Evolutionary conservation across 2,329 filamentous ascomycete species (phyloP), one percentile per base, ranked within the genome.

Genomic region (Nothopassalora personata): DNA sequence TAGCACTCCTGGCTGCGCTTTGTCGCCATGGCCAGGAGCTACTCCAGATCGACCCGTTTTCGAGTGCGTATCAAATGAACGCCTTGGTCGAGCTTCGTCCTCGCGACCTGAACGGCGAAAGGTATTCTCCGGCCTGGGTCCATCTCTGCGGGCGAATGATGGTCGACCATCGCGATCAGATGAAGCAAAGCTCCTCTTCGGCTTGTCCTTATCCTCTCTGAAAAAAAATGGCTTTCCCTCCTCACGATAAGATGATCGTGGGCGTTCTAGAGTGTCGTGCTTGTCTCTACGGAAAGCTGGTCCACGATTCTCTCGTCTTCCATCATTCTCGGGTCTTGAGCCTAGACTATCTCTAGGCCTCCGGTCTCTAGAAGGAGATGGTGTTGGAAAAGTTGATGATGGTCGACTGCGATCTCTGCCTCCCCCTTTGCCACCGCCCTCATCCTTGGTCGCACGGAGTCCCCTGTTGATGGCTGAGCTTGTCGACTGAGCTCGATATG

Each of bases 381-480:
- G 5, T 31, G 58, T 30, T 36, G 55, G 30, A 46, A 47, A 28
- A 23, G 48, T 8, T 11, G 45, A 53, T 11, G 45, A 53, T 46
- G 33, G 51, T 23, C 31, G 53, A 48, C 52, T 54, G 30, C 58
- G 43, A 53, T 63, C 58, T 63, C 57, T 59, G 50, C 58, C 62
- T 50, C 60, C 64, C 59, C 54, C 60, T 56, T 56, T 36, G 18
- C 28, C 31, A 8, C 49, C 39, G n/a, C 53, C 49, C 18, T 62
- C 60, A 53, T 60, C 48, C 59, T 55, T 58, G 30, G 58, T 61
- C 31, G 64, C 60, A 68, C 85, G 83, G 56, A 90, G 78, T 13
- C 88, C 88, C 49, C 81, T 79, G 64, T 85, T 83, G 68, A 91
- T 91, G 47, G 87, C 87, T 9, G 87, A 88, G 60, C 79, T 82